phyloP scores from a whole-genome alignment of 139 green algal genomes.

The Penium margaritaceum region DNA sequence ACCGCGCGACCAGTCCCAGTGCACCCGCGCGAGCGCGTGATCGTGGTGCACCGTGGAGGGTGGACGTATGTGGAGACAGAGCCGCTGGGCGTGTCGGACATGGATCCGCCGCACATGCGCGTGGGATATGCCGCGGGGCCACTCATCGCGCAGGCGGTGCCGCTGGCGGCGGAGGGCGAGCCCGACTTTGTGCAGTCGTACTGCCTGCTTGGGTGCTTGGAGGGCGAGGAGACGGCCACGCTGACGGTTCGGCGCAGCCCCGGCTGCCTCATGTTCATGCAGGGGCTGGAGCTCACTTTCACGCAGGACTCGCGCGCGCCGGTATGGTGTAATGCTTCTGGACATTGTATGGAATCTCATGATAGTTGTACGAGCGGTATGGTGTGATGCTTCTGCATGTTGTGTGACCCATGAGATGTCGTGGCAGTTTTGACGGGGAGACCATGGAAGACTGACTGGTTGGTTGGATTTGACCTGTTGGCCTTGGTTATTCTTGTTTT shows the following conservation, averaged over 20 bases:
- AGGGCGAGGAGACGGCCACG: neutral
- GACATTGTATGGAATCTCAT: no score
- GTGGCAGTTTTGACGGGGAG: no score
- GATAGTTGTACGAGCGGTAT: no score
- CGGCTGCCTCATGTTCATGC: neutral
- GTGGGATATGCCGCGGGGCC: conserved; percentile 3
- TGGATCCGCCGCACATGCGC: conserved; percentile 12
- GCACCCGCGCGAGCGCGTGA: neutral
- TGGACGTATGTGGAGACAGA: conserved; percentile 7
- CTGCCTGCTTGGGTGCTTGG: neutral
- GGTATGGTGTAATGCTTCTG: no score
- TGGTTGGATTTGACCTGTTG: no score
- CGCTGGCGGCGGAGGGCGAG: conserved; percentile 4
- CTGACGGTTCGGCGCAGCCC: neutral
- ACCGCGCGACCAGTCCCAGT: neutral
- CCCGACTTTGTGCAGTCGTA: neutral
- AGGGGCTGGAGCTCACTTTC: neutral
- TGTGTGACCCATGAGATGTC: no score
- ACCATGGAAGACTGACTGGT: no score
- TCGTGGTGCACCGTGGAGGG: conserved; percentile 9
- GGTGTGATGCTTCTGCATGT: no score
- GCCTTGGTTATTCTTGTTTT: no score
- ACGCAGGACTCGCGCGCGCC: no score
- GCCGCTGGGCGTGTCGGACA: neutral
- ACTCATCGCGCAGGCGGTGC: conserved; percentile 15